Evolutionary conservation across 805 yeast species (phyloP), one percentile per base, ranked within the genome.

Genomic region (Torulaspora gathmanii): DNA sequence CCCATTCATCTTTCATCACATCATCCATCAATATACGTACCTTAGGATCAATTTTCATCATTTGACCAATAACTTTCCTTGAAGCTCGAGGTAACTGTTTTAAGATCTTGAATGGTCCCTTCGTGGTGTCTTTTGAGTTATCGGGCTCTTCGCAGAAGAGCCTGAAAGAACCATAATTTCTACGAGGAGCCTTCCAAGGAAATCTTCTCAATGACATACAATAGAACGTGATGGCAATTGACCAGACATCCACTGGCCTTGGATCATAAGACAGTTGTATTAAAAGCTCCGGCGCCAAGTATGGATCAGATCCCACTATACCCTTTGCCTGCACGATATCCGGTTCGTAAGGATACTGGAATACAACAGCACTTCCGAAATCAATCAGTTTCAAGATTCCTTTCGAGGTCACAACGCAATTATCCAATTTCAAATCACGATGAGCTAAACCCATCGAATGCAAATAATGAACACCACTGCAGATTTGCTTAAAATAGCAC

Each of bases 161-260:
- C 46, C 79, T 75, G 70, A 75, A 91, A 4, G 93, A 81, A 43
- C 80, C 80, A 63, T 90, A 96, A 5, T 79, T 70, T 20, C 70
- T 67, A 53, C 83, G 81, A n/a, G 97, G 96, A 2, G 90, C 77
- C 63, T 88, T 88, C 99, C 99, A 91, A 1, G 99, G 98, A 67
- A 91, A 91, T 49, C 95, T 69, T 54, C 84, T 78, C 53, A 90
- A 69, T 2, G 83, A 73, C 90, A 89, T 86, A 68, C 98, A 90
- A 63, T 95, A 88, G 61, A 77, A 91, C 42, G 93, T 87, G 23
- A 91, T 86, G 0, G 95, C 98, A 42, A 87, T 71, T 1, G 96
- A 86, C 99, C 99, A 91, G 17, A 90, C 78, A 63, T 91, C 99
- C 2, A 82, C 87, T 5, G 83, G 81, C 41, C 93, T 77, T 15